Conservation (phyloP, 345 rosid genomes). For the Populus alba region DNA sequence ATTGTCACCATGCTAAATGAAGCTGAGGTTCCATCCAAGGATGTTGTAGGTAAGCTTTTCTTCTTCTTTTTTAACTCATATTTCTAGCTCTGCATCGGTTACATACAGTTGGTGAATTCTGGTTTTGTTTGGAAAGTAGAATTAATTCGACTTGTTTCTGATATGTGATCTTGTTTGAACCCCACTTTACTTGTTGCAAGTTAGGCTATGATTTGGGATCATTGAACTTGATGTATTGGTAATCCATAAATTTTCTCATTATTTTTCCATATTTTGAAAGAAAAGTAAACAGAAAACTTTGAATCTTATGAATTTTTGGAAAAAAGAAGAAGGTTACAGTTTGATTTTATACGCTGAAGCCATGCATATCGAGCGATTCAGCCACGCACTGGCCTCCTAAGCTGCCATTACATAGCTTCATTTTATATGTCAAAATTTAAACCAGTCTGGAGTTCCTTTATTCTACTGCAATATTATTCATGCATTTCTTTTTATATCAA, state of each 20-base stretch:
- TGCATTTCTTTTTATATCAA: background rate
- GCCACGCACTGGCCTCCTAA: background rate
- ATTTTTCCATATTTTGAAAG: background rate
- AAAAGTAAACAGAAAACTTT: background rate
- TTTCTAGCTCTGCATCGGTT: background rate
- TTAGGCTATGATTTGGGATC: background rate
- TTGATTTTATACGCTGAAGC: background rate
- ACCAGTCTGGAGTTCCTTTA: background rate
- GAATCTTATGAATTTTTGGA: background rate
- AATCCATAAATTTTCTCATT: background rate
- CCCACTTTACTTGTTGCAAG: background rate
- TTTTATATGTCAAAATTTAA: background rate
- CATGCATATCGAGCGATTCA: background rate
- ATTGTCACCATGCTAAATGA: conserved; percentile 51
- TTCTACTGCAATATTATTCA: background rate
- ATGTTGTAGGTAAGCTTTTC: conserved; percentile 49
- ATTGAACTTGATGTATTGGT: background rate
- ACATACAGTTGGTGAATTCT: background rate
- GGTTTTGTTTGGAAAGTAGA: background rate
- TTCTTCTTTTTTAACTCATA: background rate
- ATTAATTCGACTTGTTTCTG: background rate
- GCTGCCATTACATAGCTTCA: background rate
- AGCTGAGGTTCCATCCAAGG: conserved; percentile 66
- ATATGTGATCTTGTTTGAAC: background rate
- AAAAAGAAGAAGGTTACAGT: background rate